These are phyloP conservation scores for Cryptococcus amylolentus DNA, from an alignment of 1,284 basidiomycete genomes.

Conservation along the genomic window DNA sequence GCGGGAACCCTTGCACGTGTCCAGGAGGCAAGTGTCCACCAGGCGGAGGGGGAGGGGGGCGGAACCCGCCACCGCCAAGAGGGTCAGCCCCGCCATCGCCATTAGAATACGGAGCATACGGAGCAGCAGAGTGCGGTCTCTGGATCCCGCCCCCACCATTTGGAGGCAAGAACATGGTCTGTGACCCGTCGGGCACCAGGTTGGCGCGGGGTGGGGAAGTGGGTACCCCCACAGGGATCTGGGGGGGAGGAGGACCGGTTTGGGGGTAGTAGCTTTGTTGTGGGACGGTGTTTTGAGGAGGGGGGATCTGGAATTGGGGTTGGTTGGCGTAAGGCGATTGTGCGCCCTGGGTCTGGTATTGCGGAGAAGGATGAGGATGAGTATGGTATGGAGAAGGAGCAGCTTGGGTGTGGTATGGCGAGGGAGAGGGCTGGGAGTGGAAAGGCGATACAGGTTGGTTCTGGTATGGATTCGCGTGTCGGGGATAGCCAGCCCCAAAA, in stretches of 20 bases:
- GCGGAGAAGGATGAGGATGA: not conserved
- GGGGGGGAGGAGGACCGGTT: not conserved
- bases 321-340: not conserved
- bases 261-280: not conserved
- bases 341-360: not conserved
- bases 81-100: not conserved
- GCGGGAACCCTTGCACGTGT: too few relatives aligned
- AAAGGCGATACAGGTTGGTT: too few relatives aligned
- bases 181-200: conserved; percentile 10
- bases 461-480: too few relatives aligned
- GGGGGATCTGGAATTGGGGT: not conserved
- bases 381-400: not conserved
- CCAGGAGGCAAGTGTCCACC: too few relatives aligned
- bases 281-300: not conserved
- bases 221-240: conserved; percentile 4
- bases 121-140: not conserved
- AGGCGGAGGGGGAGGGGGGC: too few relatives aligned
- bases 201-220: conserved; percentile 1
- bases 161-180: conserved; percentile 43
- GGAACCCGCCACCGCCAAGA: too few relatives aligned
- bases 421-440: too few relatives aligned
- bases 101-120: not conserved
- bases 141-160: not conserved
- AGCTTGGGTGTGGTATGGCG: not conserved
- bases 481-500: not conserved